Base-by-base conservation (phyloP, 805 yeast genomes). In the Candida mattraensis region DNA sequence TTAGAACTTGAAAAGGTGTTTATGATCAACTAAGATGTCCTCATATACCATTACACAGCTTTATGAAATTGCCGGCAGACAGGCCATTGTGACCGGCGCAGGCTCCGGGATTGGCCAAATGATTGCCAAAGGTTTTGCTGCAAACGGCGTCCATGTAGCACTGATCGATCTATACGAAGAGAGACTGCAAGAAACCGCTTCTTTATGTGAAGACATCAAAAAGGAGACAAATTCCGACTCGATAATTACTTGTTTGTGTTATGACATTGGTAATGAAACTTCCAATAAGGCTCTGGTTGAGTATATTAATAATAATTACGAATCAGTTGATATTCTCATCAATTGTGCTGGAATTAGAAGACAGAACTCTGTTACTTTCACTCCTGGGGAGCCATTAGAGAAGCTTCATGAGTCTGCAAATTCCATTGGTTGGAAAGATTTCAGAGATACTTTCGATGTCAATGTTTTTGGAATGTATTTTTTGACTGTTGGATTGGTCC, bases 381-480 rank as follows among this genome's bases (percentile, higher is more conserved):
- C 22, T 3, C 53, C 52, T 1, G 55, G 55, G 12, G 45, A 48
- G 22, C 19, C 50, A 2, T 30, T 50, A 0, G 50, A 50, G 14
- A 39, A 40, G 15, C 37, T 50, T 2, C 42, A 37, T 4, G 53
- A 48, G 17, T 50, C 53, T 4, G 22, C 55, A 10, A 36, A 37
- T 25, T 50, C 55, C 10, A 48, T 50, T 14, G 30, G 30, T 3
- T 50, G 55, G 51, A 31, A 34, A 3, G 51, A 48, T 24, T 50
- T 50, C 33, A 23, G 46, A 20, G 47, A 49, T 22, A 38, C 42
- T 4, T 50, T 50, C 28, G 52, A 47, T 24, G 52, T 48, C 12
- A 50, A 50, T 28, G 55, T 50, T 3, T 44, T 48, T 19, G 55
- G 55, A 13, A 48, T 45, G 48, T 50, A 50, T 28, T 48, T 50